Percentiles rank a stretch among this genome's conserved stretches.
Evolutionary conservation across 306 rosid species (phyloP).

Genomic region (Dryas drummondii): DNA sequence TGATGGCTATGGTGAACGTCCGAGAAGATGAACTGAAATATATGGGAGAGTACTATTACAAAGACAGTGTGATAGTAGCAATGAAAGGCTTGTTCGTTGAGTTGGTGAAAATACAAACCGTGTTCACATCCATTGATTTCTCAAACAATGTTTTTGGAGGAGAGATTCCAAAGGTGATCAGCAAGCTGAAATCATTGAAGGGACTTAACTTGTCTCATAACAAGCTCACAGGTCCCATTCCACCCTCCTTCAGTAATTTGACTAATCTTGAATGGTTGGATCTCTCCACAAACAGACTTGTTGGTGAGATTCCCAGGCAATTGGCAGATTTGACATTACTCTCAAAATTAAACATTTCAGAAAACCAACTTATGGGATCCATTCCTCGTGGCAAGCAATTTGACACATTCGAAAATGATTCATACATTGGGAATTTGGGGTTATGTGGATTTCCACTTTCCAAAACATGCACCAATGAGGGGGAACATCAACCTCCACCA

Average conservation of each 20-base stretch:
- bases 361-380: no score
- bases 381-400: not conserved
- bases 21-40: not conserved
- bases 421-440: not conserved
- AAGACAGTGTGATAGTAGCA: not conserved
- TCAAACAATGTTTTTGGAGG: not conserved
- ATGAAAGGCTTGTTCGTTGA: not conserved
- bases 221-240: not conserved
- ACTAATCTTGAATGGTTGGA: not conserved
- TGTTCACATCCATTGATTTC: slow-evolving; percentile 8
- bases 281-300: not conserved
- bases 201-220: slow-evolving; percentile 5
- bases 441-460: not conserved
- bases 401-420: not conserved
- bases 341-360: no score
- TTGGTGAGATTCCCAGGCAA: no score
- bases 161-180: slow-evolving; percentile 1
- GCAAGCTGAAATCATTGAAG: slow-evolving; percentile 12
- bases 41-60: not conserved
- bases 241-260: not conserved
- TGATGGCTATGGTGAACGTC: not conserved
- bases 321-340: no score
- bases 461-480: no score
- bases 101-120: not conserved
- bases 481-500: no score